phyloP scores from a whole-genome alignment of 2,329 filamentous ascomycete species.

The Drechslera avenae region DNA sequence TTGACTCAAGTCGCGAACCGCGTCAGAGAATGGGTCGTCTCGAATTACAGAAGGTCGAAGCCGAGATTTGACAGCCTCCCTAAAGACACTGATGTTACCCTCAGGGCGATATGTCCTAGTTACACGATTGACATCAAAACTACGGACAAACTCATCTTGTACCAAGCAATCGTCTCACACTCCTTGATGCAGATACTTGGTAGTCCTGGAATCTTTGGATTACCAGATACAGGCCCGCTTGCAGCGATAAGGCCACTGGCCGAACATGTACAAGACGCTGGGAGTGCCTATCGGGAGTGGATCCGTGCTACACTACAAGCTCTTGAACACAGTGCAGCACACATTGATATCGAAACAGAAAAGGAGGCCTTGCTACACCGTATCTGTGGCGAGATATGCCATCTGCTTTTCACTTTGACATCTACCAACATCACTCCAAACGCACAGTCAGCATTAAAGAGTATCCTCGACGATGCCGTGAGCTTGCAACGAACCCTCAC shows the following conservation, averaged over 20 bases:
- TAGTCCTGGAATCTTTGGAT: conserved; percentile 32
- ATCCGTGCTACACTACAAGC: conserved; percentile 36
- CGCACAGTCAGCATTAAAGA: conserved; percentile 26
- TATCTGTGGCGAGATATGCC: conserved; percentile 26
- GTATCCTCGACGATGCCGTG: conserved; percentile 32
- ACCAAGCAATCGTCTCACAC: conserved; percentile 38
- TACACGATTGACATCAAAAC: conserved; percentile 16
- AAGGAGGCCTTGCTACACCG: conserved; percentile 22
- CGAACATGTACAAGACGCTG: conserved; percentile 20
- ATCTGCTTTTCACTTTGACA: conserved; percentile 32
- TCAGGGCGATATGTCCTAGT: conserved; percentile 25
- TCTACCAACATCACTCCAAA: conserved; percentile 20
- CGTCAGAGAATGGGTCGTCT: conserved; percentile 75
- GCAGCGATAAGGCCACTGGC: conserved; percentile 25
- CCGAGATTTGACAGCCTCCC: conserved; percentile 43
- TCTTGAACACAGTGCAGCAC: conserved; percentile 25
- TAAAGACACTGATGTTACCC: conserved; percentile 18
- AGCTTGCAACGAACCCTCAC: conserved; percentile 35
- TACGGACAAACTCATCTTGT: conserved; percentile 38
- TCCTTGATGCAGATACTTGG: conserved; percentile 37
- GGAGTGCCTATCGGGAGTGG: conserved; percentile 36
- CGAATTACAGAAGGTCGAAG: conserved; percentile 68
- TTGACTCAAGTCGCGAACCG: conserved; percentile 68
- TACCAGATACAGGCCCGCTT: conserved; percentile 30
- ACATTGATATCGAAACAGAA: conserved; percentile 15